Percentiles rank a stretch among this genome's conserved stretches.
Conservation (phyloP, 306 rosid species). For the Clitoria ternatea region DNA sequence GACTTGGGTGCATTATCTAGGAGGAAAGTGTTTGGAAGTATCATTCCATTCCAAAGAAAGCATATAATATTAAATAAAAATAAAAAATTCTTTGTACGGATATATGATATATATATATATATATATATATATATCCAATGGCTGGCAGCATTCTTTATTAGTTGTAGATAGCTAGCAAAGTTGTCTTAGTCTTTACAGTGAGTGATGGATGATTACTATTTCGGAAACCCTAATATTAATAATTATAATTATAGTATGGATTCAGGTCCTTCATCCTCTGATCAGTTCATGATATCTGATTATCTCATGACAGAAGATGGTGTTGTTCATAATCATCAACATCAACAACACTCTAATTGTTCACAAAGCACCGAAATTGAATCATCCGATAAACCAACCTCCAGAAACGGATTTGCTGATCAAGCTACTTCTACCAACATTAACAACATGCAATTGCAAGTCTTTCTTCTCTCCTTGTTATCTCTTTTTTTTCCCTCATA, state of each 20-base stretch:
- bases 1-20: constrained; percentile 36
- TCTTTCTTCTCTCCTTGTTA: background rate
- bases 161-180: background rate
- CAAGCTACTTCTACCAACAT: constrained; percentile 29
- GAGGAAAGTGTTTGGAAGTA: constrained; percentile 53
- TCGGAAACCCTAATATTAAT: constrained; percentile 44
- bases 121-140: background rate
- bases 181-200: background rate
- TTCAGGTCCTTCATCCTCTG: constrained; percentile 23
- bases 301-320: constrained; percentile 32
- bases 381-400: constrained; percentile 38
- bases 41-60: background rate
- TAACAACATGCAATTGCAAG: constrained; percentile 30
- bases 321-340: constrained; percentile 11
- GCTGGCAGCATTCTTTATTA: constrained; percentile 9
- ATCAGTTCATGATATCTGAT: constrained; percentile 43
- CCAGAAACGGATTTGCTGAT: constrained; percentile 34
- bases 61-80: background rate
- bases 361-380: constrained; percentile 38
- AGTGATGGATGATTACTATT: constrained; percentile 18
- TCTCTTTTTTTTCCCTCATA: too few relatives aligned
- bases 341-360: too few relatives aligned
- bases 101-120: background rate
- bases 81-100: background rate
- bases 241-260: too few relatives aligned